These are phyloP conservation scores for Rauvolfia tetraphylla DNA, from an alignment of 257 asterid genomes.

Conservation along the genomic window DNA sequence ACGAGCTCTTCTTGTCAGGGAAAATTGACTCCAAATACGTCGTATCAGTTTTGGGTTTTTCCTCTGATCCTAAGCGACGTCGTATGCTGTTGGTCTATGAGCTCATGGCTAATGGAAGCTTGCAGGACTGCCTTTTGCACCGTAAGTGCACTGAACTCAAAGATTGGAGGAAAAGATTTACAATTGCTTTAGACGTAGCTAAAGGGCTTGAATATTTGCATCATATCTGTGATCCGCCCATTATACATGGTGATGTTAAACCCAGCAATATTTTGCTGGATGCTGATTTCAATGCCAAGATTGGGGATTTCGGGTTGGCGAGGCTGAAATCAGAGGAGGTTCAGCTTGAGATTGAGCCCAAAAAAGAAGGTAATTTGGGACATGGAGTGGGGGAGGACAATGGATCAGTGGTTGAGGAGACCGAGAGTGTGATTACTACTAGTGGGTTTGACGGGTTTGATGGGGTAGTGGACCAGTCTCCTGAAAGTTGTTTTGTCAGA, in stretches of 20 bases:
- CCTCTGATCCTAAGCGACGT: constrained; percentile 62
- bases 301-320: constrained; percentile 94
- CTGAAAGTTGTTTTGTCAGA: constrained; percentile 58
- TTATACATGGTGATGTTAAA: constrained; percentile 89
- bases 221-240: constrained; percentile 82
- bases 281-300: constrained; percentile 58
- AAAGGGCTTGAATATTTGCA: constrained; percentile 89
- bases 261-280: constrained; percentile 83
- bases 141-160: constrained; percentile 69
- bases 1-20: constrained; percentile 73
- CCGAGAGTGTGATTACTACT: constrained; percentile 73
- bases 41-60: constrained; percentile 70
- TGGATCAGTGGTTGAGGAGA: constrained; percentile 71
- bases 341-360: constrained; percentile 51
- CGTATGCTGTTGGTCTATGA: constrained; percentile 84
- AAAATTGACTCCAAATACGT: constrained; percentile 63
- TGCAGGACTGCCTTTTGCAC: constrained; percentile 86
- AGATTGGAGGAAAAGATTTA: constrained; percentile 66
- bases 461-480: constrained; percentile 56
- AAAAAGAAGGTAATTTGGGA: constrained; percentile 43
- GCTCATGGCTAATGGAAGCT: constrained; percentile 83
- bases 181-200: constrained; percentile 68
- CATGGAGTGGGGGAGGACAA: constrained; percentile 50
- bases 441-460: constrained; percentile 62
- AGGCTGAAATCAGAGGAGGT: constrained; percentile 71